Percentiles rank a stretch among this genome's conserved stretches.
Conservation (phyloP, 225 moss, liverwort and hornwort species). For the Sphagnum contortum region DNA sequence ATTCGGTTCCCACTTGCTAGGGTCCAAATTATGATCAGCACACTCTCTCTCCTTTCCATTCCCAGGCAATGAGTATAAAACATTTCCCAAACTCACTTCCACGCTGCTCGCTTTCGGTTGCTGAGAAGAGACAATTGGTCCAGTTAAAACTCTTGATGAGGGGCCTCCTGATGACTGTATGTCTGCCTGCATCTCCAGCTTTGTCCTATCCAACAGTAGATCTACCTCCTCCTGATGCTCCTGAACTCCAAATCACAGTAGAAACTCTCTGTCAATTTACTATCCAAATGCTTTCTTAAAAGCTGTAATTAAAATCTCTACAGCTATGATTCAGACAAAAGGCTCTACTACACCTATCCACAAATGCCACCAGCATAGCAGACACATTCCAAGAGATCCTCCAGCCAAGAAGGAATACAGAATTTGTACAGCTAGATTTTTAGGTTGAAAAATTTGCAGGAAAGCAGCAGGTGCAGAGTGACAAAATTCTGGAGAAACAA, state of each 20-base stretch:
- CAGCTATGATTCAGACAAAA: no score
- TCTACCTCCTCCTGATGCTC: conserved; percentile 99
- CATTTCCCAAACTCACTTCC: conserved; percentile 46
- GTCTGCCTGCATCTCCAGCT: conserved; percentile 99
- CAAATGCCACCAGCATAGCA: no score
- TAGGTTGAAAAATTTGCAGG: no score
- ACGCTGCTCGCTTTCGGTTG: conserved; percentile 57
- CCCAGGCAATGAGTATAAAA: conserved; percentile 46
- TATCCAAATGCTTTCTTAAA: no score
- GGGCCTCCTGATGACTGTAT: conserved; percentile 85
- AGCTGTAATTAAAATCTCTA: no score
- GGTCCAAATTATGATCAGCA: conserved; percentile 77
- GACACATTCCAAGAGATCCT: no score
- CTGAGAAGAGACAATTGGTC: conserved; percentile 66
- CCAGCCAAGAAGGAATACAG: no score
- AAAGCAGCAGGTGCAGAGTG: no score
- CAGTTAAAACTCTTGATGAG: conserved; percentile 89
- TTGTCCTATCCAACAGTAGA: conserved; percentile 94
- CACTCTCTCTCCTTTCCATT: conserved; percentile 96
- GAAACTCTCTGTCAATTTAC: no score
- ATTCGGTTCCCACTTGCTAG: conserved; percentile 79
- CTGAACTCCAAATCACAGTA: conserved; percentile 20
- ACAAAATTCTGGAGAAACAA: no score
- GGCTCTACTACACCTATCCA: no score
- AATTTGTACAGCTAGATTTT: no score